Conservation (phyloP, 805 yeast genomes). For the Scheffersomyces amazonensis region DNA sequence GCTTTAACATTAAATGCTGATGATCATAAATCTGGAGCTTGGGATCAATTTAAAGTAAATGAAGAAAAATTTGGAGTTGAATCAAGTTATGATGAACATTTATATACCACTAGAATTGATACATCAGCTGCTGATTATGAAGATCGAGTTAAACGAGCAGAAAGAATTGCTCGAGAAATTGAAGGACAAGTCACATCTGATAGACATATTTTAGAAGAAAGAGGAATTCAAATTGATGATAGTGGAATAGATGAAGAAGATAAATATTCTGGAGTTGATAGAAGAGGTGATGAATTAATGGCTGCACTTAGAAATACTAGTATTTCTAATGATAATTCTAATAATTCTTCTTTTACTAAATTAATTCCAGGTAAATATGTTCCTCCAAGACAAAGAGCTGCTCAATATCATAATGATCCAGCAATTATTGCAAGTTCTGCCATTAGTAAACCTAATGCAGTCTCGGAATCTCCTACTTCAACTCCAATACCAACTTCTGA, state of each 20-base stretch:
- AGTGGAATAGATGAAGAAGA: slow-evolving; percentile 94
- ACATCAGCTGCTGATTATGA: slow-evolving; percentile 70
- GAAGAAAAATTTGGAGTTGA: slow-evolving; percentile 84
- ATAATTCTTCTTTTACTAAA: slow-evolving; percentile 1
- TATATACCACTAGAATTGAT: slow-evolving; percentile 79
- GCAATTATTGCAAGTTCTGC: slow-evolving; percentile 61
- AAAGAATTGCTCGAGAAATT: slow-evolving; percentile 77
- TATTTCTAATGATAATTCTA: slow-evolving; percentile 13
- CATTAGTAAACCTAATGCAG: slow-evolving; percentile 11
- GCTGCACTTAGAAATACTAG: slow-evolving; percentile 40
- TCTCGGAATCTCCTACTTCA: slow-evolving; percentile 1
- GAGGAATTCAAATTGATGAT: slow-evolving; percentile 76
- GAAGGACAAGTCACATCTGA: slow-evolving; percentile 68
- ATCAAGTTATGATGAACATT: slow-evolving; percentile 78
- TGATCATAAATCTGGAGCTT: slow-evolving; percentile 29
- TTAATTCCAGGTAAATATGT: slow-evolving; percentile 39
- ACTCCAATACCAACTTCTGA: slow-evolving; percentile 1
- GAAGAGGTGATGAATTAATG: slow-evolving; percentile 52
- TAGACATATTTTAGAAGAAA: slow-evolving; percentile 85
- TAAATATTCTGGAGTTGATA: slow-evolving; percentile 87
- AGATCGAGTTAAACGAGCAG: slow-evolving; percentile 67
- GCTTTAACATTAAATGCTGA: slow-evolving; percentile 36
- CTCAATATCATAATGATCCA: slow-evolving; percentile 57
- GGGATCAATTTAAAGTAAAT: slow-evolving; percentile 97
- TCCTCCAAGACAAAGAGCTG: slow-evolving; percentile 56